phyloP scores from a whole-genome alignment of 2,329 filamentous ascomycete species.

The Sordariomycetes sp. region DNA sequence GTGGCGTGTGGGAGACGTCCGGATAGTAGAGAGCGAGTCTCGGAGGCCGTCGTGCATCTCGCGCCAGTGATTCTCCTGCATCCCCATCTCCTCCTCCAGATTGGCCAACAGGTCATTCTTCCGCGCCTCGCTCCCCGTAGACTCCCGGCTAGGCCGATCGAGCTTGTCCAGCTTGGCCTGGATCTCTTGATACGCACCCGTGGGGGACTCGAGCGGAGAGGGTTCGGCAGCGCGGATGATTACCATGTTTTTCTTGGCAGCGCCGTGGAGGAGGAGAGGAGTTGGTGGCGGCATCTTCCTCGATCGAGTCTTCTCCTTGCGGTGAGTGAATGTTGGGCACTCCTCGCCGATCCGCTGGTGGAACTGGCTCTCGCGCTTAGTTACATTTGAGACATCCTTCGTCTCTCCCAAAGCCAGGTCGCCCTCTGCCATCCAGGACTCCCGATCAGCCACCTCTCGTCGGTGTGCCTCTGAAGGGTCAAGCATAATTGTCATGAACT shows the following conservation, averaged over 20 bases:
- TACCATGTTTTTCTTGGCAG: constrained; percentile 26
- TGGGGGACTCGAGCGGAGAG: constrained; percentile 42
- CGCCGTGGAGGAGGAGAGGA: constrained; percentile 36
- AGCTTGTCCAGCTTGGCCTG: constrained; percentile 40
- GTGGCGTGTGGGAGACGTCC: constrained; percentile 18
- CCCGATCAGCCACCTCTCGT: constrained; percentile 7
- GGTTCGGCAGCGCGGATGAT: constrained; percentile 35
- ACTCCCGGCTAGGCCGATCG: constrained; percentile 26
- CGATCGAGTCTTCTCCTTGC: constrained; percentile 30
- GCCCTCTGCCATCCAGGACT: constrained; percentile 18
- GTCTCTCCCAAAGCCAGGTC: background rate
- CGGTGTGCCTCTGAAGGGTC: constrained; percentile 15
- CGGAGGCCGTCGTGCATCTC: constrained; percentile 42
- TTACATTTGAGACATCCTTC: constrained; percentile 9
- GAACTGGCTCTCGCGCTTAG: constrained; percentile 24
- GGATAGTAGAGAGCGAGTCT: constrained; percentile 37
- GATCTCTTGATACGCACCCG: constrained; percentile 35
- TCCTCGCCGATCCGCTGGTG: constrained; percentile 49
- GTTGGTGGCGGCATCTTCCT: constrained; percentile 46
- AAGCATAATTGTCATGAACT: constrained; percentile 32
- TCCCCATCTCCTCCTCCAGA: constrained; percentile 51
- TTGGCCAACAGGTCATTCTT: constrained; percentile 42
- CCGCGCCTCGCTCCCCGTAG: constrained; percentile 22
- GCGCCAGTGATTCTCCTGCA: constrained; percentile 50
- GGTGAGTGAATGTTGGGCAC: constrained; percentile 47